Evolutionary conservation across 2,329 filamentous ascomycete species (phyloP).

Genomic region (Blastomyces emzantsi): DNA sequence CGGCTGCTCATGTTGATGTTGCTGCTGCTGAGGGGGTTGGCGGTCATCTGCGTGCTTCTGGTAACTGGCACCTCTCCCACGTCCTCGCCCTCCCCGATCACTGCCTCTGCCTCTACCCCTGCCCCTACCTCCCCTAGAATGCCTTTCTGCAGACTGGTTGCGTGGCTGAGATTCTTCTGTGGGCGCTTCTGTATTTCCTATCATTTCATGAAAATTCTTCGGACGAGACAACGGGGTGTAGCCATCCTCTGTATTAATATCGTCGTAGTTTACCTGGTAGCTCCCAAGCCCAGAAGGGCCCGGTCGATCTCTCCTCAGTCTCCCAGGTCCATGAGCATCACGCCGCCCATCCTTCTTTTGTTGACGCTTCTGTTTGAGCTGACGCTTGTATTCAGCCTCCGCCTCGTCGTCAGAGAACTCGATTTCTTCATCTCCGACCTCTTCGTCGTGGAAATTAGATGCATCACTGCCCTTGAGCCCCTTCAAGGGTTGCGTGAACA

Average conservation of each 20-base stretch:
- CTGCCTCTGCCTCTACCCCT: conserved; percentile 29
- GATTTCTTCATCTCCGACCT: conserved; percentile 72
- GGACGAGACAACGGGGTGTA: conserved; percentile 66
- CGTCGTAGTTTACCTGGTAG: conserved; percentile 55
- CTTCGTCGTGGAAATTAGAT: conserved; percentile 90
- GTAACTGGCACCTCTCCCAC: conserved; percentile 29
- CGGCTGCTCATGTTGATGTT: background rate
- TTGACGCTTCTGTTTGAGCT: conserved; percentile 57
- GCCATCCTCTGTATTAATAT: conserved; percentile 44
- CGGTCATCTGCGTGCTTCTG: conserved; percentile 5
- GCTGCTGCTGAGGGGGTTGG: background rate
- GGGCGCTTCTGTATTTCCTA: conserved; percentile 34
- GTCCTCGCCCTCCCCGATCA: conserved; percentile 23
- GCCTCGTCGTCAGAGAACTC: conserved; percentile 97
- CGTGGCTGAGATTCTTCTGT: conserved; percentile 21
- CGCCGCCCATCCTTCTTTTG: conserved; percentile 40
- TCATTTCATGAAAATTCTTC: conserved; percentile 49
- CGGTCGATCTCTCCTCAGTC: conserved; percentile 26
- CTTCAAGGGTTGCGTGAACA: conserved; percentile 77
- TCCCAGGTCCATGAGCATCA: conserved; percentile 28
- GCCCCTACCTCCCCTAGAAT: conserved; percentile 41
- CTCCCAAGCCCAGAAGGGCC: conserved; percentile 34
- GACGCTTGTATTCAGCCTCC: conserved; percentile 70
- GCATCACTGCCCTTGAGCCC: conserved; percentile 82
- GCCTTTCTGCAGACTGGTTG: conserved; percentile 25